Percentiles rank a stretch among this genome's conserved stretches.
Evolutionary conservation across 495 filamentous ascomycete species (phyloP).

Genomic region (Aspergillus saccharolyticus): DNA sequence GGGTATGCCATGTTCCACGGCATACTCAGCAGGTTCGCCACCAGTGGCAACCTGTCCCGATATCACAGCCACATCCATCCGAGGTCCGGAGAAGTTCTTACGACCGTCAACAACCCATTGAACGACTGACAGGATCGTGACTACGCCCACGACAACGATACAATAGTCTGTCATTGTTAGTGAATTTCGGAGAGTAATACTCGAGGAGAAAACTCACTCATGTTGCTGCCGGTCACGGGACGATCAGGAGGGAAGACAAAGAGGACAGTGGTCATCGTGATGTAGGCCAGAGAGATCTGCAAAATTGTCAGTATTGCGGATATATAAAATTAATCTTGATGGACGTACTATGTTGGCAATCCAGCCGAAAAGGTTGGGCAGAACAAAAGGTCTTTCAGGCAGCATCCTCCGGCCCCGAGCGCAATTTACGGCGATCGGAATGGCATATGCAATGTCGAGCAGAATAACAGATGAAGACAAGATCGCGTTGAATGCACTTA

Average conservation of each 20-base stretch:
- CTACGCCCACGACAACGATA: conserved; percentile 64
- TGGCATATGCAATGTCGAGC: conserved; percentile 66
- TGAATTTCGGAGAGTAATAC: background rate
- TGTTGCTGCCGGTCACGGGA: conserved; percentile 62
- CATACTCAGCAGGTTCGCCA: conserved; percentile 8
- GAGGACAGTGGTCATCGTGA: conserved; percentile 63
- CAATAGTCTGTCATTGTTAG: conserved; percentile 52
- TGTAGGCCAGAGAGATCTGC: conserved; percentile 60
- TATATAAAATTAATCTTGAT: background rate
- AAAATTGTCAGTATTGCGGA: background rate
- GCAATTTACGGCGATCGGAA: conserved; percentile 65
- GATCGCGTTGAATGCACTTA: conserved; percentile 57
- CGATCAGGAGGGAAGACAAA: conserved; percentile 71
- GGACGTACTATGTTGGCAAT: conserved; percentile 36
- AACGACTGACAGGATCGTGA: conserved; percentile 57
- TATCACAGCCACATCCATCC: conserved; percentile 45
- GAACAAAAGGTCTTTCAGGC: conserved; percentile 56
- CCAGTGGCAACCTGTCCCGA: conserved; percentile 22
- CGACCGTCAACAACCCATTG: conserved; percentile 72
- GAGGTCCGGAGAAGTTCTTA: conserved; percentile 64
- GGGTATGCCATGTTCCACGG: conserved; percentile 1
- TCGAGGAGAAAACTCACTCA: conserved; percentile 50
- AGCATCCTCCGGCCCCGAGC: conserved; percentile 60
- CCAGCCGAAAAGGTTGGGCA: conserved; percentile 54
- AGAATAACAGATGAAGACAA: conserved; percentile 66